Evolutionary conservation across 1,284 basidiomycete genomes (phyloP), one percentile per base, ranked within the genome.

Genomic region (Marasmius tenuissimus): DNA sequence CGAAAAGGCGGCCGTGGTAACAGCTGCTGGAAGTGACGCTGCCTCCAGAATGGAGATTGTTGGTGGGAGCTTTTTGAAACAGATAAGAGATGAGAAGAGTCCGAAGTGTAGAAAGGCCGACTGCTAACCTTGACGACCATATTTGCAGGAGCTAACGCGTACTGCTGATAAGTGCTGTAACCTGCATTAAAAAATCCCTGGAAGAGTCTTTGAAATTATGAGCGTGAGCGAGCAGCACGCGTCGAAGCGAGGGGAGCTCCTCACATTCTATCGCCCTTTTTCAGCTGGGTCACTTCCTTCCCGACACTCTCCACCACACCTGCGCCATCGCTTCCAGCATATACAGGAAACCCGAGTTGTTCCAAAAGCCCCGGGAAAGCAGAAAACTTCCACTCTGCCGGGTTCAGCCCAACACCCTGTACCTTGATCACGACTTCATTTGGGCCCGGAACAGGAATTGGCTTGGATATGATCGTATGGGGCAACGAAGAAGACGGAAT

Each of bases 191-290:
- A 79, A 8, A 63, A 63, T 5, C 78, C 78, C 60, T 80, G 76
- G 65, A 75, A 76, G 55, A 84, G 69, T 8, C 82, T 85, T 57
- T 58, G 58, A 27, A 27, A 4, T 18, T 47, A 45, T 1, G 18
- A 16, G 40, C n/a, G 40, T 12, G 40, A 12, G 27, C 27, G 27
- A 27, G 27, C 2, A 14, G 20, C 11, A 18, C 45, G 11, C n/a
- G 42, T 18, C 9, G 16, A 5, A 27, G 33, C 53, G n/a, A 39
- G 70, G 68, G 55, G 38, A 69, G 27, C 27, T 27, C 27, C 81
- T 67, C 70, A 85, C 84, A 89, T 82, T 68, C 79, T 76, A 69
- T 90, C 86, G 1, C 87, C 87, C 39, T 81, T 78, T 55, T 75
- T 72, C 68, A 86, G 77, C 45, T 74, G 71, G 0, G 73, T 73